Percentiles rank a stretch among this genome's conserved stretches.
These are phyloP conservation scores for Zalaria sp. DNA, from an alignment of 2,329 filamentous ascomycete genomes.

Conservation along the genomic window DNA sequence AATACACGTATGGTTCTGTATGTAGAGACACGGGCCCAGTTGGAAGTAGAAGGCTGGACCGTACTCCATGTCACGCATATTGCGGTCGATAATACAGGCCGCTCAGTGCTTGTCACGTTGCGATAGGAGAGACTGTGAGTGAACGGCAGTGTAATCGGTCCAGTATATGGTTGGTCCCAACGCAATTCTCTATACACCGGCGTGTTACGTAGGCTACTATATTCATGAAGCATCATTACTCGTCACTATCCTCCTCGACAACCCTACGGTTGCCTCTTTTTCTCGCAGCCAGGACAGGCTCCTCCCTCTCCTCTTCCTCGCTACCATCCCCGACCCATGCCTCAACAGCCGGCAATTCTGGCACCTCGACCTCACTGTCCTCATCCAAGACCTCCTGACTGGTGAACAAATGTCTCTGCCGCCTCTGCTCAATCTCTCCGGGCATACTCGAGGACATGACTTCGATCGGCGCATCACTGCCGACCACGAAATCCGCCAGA, in stretches of 20 bases:
- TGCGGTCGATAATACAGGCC: too few relatives aligned
- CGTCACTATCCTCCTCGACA: slow-evolving; percentile 7
- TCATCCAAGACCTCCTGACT: slow-evolving; percentile 5
- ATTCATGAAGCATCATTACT: slow-evolving; percentile 1
- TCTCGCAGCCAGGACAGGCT: not conserved
- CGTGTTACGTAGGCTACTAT: not conserved
- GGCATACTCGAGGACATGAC: slow-evolving; percentile 15
- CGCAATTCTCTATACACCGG: too few relatives aligned
- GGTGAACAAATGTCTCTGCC: slow-evolving; percentile 1
- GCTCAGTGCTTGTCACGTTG: too few relatives aligned
- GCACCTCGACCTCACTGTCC: slow-evolving; percentile 6
- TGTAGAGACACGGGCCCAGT: too few relatives aligned
- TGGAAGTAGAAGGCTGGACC: too few relatives aligned
- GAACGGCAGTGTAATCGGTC: too few relatives aligned
- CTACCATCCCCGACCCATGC: not conserved
- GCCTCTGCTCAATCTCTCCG: slow-evolving; percentile 1
- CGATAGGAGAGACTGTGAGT: too few relatives aligned
- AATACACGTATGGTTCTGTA: too few relatives aligned
- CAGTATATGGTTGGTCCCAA: too few relatives aligned
- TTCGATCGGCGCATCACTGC: slow-evolving; percentile 25
- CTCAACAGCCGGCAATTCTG: not conserved
- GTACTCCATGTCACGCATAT: too few relatives aligned
- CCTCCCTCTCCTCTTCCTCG: slow-evolving; percentile 1
- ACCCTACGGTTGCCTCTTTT: slow-evolving; percentile 4
- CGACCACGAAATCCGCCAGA: slow-evolving; percentile 30